Evolutionary conservation across 495 filamentous ascomycete species (phyloP), one percentile per base, ranked within the genome.

Genomic region (Eremomyces bilateralis): DNA sequence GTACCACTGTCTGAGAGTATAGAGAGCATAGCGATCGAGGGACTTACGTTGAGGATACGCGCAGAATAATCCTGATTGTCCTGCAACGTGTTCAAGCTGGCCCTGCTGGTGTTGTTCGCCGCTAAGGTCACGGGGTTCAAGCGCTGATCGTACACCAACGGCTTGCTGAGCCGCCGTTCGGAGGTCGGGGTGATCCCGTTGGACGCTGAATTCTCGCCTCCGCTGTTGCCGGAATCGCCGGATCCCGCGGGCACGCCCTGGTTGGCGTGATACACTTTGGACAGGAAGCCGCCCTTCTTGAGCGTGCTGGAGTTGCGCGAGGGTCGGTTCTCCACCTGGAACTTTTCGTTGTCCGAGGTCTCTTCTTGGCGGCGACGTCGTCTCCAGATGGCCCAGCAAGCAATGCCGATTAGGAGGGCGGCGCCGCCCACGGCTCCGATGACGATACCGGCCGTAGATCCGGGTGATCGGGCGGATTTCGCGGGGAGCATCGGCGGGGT

Each of bases 121-220:
- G 46, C 41, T 15, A 46, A 31, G 1, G 43, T 36, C 4, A 36
- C 35, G 11, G 46, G 46, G 29, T 50, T 47, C 11, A 50, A 29
- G 15, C 47, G 31, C 20, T 47, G 41, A 21, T 50, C 47, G 20
- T 36, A 41, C 15, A 49, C 24, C 16, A 36, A 10, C 11, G 40
- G 43, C 13, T 42, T 15, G 24, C 41, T 44, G 20, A 35, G 39
- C 1, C 47, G 15, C 28, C 44, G 17, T 15, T 47, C 38, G n/a
- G 44, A 39, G 3, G 41, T 22, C 15, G 47, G 47, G 22, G 41
- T 46, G 25, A 44, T 41, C 0, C 39, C 40, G 3, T 42, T 37
- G 5, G 22, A n/a, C n/a, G n/a, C n/a, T n/a, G n/a, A n/a, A n/a
- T n/a, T n/a, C n/a, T n/a, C n/a, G n/a, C n/a, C n/a, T n/a, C n/a